Percentiles rank a stretch among this genome's conserved stretches.
These are phyloP conservation scores for Rhizopus sp. DNA, from an alignment of 371 early-diverging fungal genomes.

Conservation along the genomic window DNA sequence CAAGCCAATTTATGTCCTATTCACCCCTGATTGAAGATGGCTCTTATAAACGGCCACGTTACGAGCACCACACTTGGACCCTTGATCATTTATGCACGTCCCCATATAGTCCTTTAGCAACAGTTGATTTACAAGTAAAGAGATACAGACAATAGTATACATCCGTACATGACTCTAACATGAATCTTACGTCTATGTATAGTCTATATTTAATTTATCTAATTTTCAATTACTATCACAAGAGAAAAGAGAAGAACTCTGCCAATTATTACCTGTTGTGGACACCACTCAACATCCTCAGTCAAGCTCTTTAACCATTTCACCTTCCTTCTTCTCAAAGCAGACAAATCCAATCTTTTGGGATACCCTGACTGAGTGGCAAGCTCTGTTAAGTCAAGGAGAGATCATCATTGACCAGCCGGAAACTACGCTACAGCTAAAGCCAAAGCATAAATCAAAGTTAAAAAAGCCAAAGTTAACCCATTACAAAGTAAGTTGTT, in stretches of 20 bases:
- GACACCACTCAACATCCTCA: conserved; percentile 13
- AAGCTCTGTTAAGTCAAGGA: conserved; percentile 30
- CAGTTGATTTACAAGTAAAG: conserved; percentile 41
- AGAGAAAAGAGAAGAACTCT: conserved; percentile 35
- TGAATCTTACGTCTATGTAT: neutral
- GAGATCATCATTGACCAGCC: conserved; percentile 19
- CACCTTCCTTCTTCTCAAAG: conserved; percentile 37
- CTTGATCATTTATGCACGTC: conserved; percentile 34
- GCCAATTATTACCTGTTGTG: conserved; percentile 33
- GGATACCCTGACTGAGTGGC: conserved; percentile 43
- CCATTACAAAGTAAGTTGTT: neutral
- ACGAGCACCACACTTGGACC: conserved; percentile 32
- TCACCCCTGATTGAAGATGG: conserved; percentile 11
- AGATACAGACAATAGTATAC: conserved; percentile 2
- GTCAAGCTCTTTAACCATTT: neutral
- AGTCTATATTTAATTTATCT: conserved; percentile 42
- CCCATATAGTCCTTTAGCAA: conserved; percentile 38
- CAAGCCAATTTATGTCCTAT: conserved; percentile 32
- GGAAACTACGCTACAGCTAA: conserved; percentile 9
- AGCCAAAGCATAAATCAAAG: conserved; percentile 6
- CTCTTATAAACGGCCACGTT: conserved; percentile 23
- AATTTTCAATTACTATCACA: conserved; percentile 42
- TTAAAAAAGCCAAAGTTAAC: conserved; percentile 8
- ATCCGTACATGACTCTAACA: conserved; percentile 10
- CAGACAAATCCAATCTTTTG: conserved; percentile 40